phyloP scores from a whole-genome alignment of 371 early-diverging fungal species.

The Massospora cicadina region DNA sequence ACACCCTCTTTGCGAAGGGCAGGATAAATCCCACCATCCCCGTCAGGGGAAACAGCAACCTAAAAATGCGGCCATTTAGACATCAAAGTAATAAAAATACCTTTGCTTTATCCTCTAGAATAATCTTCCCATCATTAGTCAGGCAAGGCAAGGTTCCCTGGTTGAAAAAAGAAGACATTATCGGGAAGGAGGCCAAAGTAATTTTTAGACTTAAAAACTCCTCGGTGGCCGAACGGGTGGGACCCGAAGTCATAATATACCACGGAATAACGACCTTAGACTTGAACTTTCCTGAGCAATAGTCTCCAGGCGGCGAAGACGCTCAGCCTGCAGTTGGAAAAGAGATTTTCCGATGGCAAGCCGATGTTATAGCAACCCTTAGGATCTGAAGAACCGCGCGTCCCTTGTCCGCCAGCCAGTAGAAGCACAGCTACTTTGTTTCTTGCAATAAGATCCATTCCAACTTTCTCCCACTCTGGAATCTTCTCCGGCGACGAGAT shows the following conservation, averaged over 20 bases:
- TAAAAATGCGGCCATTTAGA: constrained; percentile 14
- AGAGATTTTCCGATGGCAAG: constrained; percentile 72
- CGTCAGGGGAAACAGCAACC: constrained; percentile 69
- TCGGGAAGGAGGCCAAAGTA: constrained; percentile 47
- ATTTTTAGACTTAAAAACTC: constrained; percentile 35
- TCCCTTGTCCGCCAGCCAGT: constrained; percentile 82
- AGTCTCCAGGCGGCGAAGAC: constrained; percentile 65
- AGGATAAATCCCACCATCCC: constrained; percentile 79
- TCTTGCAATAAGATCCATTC: constrained; percentile 56
- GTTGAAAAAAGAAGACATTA: constrained; percentile 50
- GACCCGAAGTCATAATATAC: constrained; percentile 70
- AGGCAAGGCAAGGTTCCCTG: constrained; percentile 54
- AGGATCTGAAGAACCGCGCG: constrained; percentile 71
- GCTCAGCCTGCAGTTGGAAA: constrained; percentile 85
- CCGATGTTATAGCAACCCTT: constrained; percentile 88
- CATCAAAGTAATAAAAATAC: constrained; percentile 4
- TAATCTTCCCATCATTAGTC: constrained; percentile 40
- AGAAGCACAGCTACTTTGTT: constrained; percentile 88
- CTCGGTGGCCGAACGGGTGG: constrained; percentile 44
- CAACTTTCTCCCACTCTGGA: constrained; percentile 49
- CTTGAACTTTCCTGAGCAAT: constrained; percentile 25
- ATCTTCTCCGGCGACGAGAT: constrained; percentile 32
- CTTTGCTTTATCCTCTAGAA: constrained; percentile 30
- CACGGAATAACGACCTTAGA: constrained; percentile 38
- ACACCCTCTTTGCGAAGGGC: constrained; percentile 63